Percentiles rank a stretch among this genome's conserved stretches.
phyloP scores from a whole-genome alignment of 768 basidiomycete genomes.

The Termitomyces sp. region DNA sequence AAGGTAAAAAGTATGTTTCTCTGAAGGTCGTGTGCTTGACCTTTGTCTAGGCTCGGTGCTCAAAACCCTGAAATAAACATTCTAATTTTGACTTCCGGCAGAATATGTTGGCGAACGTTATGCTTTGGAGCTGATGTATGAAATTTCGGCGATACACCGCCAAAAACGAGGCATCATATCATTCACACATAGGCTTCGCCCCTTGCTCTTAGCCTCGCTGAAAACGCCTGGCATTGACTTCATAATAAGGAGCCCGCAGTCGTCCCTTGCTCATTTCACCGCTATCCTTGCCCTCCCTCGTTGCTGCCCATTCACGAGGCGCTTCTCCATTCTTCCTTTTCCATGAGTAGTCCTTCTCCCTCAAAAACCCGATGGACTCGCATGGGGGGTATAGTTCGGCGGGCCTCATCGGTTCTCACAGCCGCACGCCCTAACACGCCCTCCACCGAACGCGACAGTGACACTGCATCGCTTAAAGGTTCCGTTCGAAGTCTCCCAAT shows the following conservation, averaged over 20 bases:
- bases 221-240: slow-evolving; percentile 36
- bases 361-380: slow-evolving; percentile 50
- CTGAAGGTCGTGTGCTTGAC: not conserved
- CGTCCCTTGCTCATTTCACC: slow-evolving; percentile 14
- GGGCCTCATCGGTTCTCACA: slow-evolving; percentile 52
- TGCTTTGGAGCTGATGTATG: not conserved
- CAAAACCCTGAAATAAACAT: not conserved
- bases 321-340: slow-evolving; percentile 4
- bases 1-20: not conserved
- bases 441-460: slow-evolving; percentile 20
- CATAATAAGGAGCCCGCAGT: slow-evolving; percentile 27
- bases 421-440: slow-evolving; percentile 31
- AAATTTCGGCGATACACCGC: not conserved
- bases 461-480: slow-evolving; percentile 23
- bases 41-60: not conserved
- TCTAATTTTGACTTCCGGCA: not conserved
- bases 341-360: slow-evolving; percentile 11
- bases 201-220: slow-evolving; percentile 33
- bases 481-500: slow-evolving; percentile 11
- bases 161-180: slow-evolving; percentile 5
- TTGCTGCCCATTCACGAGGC: not conserved
- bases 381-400: slow-evolving; percentile 55
- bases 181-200: not conserved
- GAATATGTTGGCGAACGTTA: not conserved
- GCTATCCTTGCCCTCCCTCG: slow-evolving; percentile 1